Conservation (phyloP, 306 rosid genomes). For the Cicer chorassanicum region DNA sequence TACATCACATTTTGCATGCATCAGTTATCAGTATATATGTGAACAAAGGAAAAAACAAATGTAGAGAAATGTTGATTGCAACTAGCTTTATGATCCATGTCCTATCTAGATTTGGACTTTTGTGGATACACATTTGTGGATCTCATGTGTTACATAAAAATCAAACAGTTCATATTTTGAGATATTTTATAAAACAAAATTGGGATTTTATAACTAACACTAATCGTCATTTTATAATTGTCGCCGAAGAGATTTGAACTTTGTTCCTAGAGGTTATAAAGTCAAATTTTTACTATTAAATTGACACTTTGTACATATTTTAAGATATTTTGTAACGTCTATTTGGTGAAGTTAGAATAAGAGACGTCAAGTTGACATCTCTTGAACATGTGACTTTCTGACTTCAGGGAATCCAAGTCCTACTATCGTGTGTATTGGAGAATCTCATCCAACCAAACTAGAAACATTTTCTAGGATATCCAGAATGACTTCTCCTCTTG, state of each 20-base stretch:
- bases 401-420: background rate
- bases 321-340: background rate
- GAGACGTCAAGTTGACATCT: background rate
- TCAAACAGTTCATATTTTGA: background rate
- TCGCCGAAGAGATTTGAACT: too few relatives aligned
- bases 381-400: background rate
- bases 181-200: background rate
- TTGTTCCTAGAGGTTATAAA: too few relatives aligned
- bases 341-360: background rate
- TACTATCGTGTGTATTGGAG: background rate
- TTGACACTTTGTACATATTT: background rate
- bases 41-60: conserved; percentile 53
- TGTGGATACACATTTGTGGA: background rate
- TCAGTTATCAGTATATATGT: conserved; percentile 10
- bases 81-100: conserved; percentile 27
- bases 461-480: conserved; percentile 18
- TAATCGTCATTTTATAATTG: too few relatives aligned
- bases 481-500: conserved; percentile 1
- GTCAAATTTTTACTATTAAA: too few relatives aligned
- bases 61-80: conserved; percentile 13
- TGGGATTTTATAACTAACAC: too few relatives aligned
- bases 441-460: conserved; percentile 42
- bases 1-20: conserved; percentile 35
- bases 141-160: background rate
- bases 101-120: conserved; percentile 1